Conservation (phyloP, 78 protist genomes). For the Dictyostelium capitatum region DNA sequence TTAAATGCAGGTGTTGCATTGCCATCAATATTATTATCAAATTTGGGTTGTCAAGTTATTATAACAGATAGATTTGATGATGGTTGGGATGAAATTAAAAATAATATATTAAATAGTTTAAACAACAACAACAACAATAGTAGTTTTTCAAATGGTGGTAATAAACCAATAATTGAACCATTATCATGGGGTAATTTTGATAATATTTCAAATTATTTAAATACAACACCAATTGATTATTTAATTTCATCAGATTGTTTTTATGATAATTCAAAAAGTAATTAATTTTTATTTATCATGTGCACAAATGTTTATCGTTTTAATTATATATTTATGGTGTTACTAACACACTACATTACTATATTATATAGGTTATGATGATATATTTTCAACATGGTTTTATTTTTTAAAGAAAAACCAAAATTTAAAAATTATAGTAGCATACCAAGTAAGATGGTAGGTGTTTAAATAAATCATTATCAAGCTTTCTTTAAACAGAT, state of each 20-base stretch:
- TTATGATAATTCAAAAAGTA: conserved; percentile 28
- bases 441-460: conserved; percentile 13
- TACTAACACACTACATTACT: too few relatives aligned
- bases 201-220: not conserved
- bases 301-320: too few relatives aligned
- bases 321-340: not conserved
- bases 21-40: conserved; percentile 8
- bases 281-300: not conserved
- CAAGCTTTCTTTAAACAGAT: not conserved
- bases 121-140: not conserved
- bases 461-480: not conserved
- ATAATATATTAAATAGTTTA: not conserved
- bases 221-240: not conserved
- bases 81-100: not conserved
- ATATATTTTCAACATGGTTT: conserved; percentile 18
- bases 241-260: conserved; percentile 27
- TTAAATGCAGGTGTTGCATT: conserved; percentile 7
- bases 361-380: not conserved
- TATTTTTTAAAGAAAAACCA: not conserved
- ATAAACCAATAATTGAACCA: not conserved
- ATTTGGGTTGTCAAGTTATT: not conserved
- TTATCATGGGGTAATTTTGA: conserved; percentile 9
- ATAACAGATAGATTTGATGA: not conserved
- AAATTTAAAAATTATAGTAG: not conserved
- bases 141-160: not conserved